Conservation (phyloP, 208 protist genomes). For the Leishmania amazonensis region DNA sequence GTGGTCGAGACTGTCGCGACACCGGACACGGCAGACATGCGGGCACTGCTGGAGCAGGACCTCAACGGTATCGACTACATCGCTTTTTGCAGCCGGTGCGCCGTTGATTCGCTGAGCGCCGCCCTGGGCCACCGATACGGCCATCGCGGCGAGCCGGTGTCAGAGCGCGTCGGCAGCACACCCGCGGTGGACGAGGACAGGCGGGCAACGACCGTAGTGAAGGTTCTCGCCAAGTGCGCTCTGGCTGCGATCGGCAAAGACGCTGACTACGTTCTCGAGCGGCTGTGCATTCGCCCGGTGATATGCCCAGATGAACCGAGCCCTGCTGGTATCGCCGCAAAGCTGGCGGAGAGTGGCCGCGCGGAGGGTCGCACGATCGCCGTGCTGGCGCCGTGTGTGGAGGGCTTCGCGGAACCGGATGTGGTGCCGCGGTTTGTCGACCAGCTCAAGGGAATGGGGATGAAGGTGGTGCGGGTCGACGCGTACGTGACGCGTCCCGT, state of each 20-base stretch:
- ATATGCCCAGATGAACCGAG: conserved; percentile 24
- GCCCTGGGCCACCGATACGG: conserved; percentile 12
- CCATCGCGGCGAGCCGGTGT: not conserved
- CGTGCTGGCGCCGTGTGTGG: conserved; percentile 20
- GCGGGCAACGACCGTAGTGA: not conserved
- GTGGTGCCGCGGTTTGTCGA: conserved; percentile 21
- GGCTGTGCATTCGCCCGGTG: conserved; percentile 1
- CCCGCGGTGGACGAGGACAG: not conserved
- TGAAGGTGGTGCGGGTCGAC: conserved; percentile 20
- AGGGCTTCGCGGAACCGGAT: conserved; percentile 22
- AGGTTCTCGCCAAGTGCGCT: conserved; percentile 5
- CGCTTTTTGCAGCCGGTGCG: conserved; percentile 24
- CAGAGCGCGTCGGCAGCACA: not conserved
- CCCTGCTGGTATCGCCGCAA: conserved; percentile 17
- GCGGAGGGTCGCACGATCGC: conserved; percentile 16
- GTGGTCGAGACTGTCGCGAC: conserved; percentile 20
- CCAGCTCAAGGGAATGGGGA: conserved; percentile 14
- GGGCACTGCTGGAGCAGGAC: conserved; percentile 6
- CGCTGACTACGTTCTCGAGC: conserved; percentile 20
- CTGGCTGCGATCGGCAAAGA: conserved; percentile 23
- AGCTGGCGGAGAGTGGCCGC: conserved; percentile 2
- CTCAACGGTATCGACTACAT: conserved; percentile 23
- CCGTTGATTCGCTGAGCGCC: conserved; percentile 12
- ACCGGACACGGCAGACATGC: conserved; percentile 17
- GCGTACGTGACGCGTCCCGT: conserved; percentile 25